Percentiles rank a stretch among this genome's conserved stretches.
Conservation (phyloP, 176 grass and related monocot genomes). For the Poa annua region DNA sequence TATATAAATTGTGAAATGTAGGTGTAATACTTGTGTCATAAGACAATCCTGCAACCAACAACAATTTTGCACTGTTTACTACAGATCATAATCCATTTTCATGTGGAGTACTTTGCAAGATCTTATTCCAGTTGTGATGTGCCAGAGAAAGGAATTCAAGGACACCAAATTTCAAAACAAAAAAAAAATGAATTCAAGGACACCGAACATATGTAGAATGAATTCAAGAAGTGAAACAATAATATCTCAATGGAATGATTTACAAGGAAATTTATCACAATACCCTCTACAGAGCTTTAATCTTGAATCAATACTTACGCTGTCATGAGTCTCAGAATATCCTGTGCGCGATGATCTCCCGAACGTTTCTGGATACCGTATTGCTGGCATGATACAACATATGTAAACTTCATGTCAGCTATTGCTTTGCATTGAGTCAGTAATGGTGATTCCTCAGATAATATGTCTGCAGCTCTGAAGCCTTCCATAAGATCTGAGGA, state of each 20-base stretch:
- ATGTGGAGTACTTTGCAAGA: not conserved
- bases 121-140: not conserved
- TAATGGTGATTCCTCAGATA: constrained; percentile 72
- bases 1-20: not conserved
- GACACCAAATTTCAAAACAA: too few species aligned
- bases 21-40: constrained; percentile 9
- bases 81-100: constrained; percentile 4
- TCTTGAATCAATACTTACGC: constrained; percentile 58
- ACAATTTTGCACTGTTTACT: constrained; percentile 18
- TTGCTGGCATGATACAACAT: constrained; percentile 95
- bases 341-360: constrained; percentile 67
- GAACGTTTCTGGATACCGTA: constrained; percentile 98
- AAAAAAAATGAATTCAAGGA: constrained; percentile 16
- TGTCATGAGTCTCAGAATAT: constrained; percentile 93
- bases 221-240: not conserved
- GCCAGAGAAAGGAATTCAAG: constrained; percentile 6
- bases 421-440: constrained; percentile 87
- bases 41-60: not conserved
- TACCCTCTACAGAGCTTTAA: not conserved
- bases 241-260: not conserved
- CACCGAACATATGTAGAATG: constrained; percentile 17
- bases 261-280: constrained; percentile 22
- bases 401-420: constrained; percentile 99
- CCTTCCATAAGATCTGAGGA: constrained; percentile 88
- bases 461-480: constrained; percentile 73